Conservation (phyloP, 108 stramenopile genomes). For the Discostella stelligeroides region DNA sequence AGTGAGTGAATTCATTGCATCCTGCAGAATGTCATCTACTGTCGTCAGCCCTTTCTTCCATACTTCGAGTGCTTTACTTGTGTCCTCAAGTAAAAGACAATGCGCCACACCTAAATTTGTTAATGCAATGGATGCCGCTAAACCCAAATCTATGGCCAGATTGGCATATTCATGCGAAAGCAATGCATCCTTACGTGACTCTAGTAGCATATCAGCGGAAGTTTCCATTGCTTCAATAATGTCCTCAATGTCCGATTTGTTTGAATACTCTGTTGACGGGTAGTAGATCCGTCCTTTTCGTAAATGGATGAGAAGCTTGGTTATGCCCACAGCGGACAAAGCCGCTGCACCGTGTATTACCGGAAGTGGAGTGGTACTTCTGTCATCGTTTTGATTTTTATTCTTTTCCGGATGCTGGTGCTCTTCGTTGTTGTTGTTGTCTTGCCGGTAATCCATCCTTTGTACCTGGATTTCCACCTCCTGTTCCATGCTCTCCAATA, state of each 20-base stretch:
- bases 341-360: slow-evolving; percentile 49
- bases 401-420: too few relatives aligned
- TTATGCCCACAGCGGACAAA: slow-evolving; percentile 39
- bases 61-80: slow-evolving; percentile 10
- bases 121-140: slow-evolving; percentile 43
- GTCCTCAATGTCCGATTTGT: slow-evolving; percentile 6
- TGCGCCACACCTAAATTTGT: slow-evolving; percentile 38
- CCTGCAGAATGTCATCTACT: slow-evolving; percentile 29
- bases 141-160: slow-evolving; percentile 42
- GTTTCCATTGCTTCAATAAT: slow-evolving; percentile 39
- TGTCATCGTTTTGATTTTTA: too few relatives aligned
- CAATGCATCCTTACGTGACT: slow-evolving; percentile 47
- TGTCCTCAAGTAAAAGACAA: slow-evolving; percentile 1
- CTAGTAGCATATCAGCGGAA: slow-evolving; percentile 43
- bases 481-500: slow-evolving; percentile 40
- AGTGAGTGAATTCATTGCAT: slow-evolving; percentile 27
- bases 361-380: slow-evolving; percentile 5
- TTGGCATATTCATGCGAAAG: slow-evolving; percentile 14
- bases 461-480: slow-evolving; percentile 34
- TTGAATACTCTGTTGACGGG: too few relatives aligned
- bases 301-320: slow-evolving; percentile 24
- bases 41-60: slow-evolving; percentile 32
- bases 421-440: slow-evolving; percentile 7
- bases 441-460: slow-evolving; percentile 1
- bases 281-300: neutral